A percentile compares a stretch with the other conserved stretches of the same genome.
Evolutionary conservation across 306 rosid species (phyloP).

Genomic region (Sophora flavescens): DNA sequence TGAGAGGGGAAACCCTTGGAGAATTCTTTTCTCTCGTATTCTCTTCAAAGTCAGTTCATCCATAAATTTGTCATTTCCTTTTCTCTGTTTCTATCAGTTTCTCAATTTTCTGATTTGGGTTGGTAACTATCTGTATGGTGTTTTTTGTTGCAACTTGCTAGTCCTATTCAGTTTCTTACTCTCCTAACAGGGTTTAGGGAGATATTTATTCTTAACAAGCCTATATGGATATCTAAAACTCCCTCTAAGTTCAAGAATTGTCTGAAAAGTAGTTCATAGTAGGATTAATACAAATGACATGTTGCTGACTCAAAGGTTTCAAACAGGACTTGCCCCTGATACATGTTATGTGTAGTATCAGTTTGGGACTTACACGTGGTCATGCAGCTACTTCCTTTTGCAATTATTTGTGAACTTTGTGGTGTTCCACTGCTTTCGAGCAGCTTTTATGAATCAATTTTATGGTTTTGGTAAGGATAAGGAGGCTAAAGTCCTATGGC

Average conservation of each 20-base stretch:
- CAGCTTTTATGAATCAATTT: not conserved
- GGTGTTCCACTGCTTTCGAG: not conserved
- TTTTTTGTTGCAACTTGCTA: not conserved
- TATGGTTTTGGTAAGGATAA: not conserved
- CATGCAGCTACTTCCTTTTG: not conserved
- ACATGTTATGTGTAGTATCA: not conserved
- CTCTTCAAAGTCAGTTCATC: too few species aligned
- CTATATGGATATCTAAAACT: not conserved
- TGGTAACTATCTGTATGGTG: not conserved
- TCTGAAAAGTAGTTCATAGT: not conserved
- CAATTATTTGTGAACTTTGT: not conserved
- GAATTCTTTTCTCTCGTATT: too few species aligned
- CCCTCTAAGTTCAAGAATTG: not conserved
- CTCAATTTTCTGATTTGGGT: too few species aligned
- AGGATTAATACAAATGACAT: not conserved
- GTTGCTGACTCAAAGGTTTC: not conserved
- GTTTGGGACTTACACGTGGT: not conserved
- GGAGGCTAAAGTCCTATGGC: not conserved
- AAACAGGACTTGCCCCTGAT: not conserved
- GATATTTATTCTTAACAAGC: not conserved
- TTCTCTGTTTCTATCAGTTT: too few species aligned
- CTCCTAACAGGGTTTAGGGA: not conserved
- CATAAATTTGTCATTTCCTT: too few species aligned
- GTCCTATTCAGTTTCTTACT: not conserved
- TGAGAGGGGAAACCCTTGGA: too few species aligned